Conservation (phyloP, 345 rosid genomes). For the Firmiana major region DNA sequence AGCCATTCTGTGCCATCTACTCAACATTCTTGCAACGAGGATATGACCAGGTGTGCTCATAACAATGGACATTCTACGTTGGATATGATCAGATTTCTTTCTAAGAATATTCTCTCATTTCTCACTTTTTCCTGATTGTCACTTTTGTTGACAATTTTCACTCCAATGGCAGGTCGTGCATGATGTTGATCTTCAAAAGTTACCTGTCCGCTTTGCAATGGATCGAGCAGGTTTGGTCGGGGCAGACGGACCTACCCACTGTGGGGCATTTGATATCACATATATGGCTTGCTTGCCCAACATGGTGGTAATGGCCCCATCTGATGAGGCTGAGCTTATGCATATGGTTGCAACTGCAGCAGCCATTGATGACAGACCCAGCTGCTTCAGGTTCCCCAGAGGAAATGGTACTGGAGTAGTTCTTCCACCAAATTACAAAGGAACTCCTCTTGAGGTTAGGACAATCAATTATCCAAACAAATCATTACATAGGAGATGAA, state of each 20-base stretch:
- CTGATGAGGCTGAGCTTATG: conserved; percentile 75
- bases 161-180: conserved; percentile 50
- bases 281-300: conserved; percentile 80
- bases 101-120: no score
- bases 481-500: not conserved
- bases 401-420: conserved; percentile 61
- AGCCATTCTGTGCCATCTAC: conserved; percentile 78
- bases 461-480: not conserved
- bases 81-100: not conserved
- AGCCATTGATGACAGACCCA: conserved; percentile 69
- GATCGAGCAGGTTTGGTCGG: conserved; percentile 78
- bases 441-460: conserved; percentile 54
- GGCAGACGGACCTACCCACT: conserved; percentile 78
- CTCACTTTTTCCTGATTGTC: not conserved
- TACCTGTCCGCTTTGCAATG: conserved; percentile 69
- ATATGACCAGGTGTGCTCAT: conserved; percentile 58
- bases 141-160: not conserved
- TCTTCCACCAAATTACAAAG: conserved; percentile 57
- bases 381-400: conserved; percentile 82
- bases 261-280: conserved; percentile 68
- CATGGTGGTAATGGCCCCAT: conserved; percentile 86
- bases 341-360: conserved; percentile 84
- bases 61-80: not conserved
- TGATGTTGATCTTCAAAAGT: conserved; percentile 73
- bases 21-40: conserved; percentile 76